phyloP scores from a whole-genome alignment of 2,329 filamentous ascomycete genomes.

The Davidsoniella neocaledoniae region DNA sequence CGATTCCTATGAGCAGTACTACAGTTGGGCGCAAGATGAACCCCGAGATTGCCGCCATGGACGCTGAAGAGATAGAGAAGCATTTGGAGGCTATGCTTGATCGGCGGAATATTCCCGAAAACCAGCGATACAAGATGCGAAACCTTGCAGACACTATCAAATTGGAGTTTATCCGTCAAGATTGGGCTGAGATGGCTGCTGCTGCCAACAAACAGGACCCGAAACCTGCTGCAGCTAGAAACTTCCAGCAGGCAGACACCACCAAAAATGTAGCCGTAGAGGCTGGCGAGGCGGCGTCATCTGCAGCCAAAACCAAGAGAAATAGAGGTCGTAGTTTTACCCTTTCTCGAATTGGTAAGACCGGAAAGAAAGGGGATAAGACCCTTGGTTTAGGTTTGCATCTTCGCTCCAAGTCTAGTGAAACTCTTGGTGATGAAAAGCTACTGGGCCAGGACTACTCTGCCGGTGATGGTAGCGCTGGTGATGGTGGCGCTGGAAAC shows the following conservation, averaged over 20 bases:
- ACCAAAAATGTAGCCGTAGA: constrained; percentile 20
- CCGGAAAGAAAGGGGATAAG: constrained; percentile 39
- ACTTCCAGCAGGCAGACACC: constrained; percentile 14
- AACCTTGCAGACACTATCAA: constrained; percentile 80
- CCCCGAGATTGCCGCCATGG: constrained; percentile 12
- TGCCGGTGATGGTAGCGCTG: constrained; percentile 15
- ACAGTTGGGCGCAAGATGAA: not conserved
- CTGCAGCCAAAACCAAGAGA: constrained; percentile 32
- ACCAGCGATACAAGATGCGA: constrained; percentile 89
- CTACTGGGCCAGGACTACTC: constrained; percentile 21
- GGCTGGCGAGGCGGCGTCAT: constrained; percentile 23
- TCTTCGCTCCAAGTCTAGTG: constrained; percentile 55
- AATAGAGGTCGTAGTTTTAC: constrained; percentile 65
- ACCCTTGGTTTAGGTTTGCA: constrained; percentile 37
- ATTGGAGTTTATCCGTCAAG: constrained; percentile 83
- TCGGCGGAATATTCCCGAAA: constrained; percentile 80
- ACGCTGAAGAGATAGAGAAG: constrained; percentile 37
- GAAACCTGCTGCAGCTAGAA: not conserved
- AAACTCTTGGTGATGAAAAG: constrained; percentile 47
- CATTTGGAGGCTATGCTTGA: constrained; percentile 54
- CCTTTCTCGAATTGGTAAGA: constrained; percentile 35
- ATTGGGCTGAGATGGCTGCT: constrained; percentile 54
- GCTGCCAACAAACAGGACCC: constrained; percentile 16
- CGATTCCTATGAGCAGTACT: constrained; percentile 1
- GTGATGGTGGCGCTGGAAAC: constrained; percentile 32